phyloP scores from a whole-genome alignment of 1,284 basidiomycete species.

The Ceratorhiza oryzae-sativae region DNA sequence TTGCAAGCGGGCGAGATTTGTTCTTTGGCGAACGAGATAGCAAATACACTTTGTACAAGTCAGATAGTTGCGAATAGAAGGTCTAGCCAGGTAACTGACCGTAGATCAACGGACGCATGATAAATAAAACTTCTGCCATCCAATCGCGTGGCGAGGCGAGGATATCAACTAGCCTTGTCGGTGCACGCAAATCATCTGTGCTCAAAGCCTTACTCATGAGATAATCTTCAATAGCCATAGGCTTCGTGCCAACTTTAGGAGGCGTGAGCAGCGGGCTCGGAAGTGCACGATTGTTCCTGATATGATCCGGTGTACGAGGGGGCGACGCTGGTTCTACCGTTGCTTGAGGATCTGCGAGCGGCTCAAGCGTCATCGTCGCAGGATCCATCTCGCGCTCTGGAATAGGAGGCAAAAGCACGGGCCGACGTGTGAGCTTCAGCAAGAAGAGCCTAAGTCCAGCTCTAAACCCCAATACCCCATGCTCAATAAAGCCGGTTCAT shows the following conservation, averaged over 20 bases:
- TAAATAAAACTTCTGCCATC: constrained; percentile 70
- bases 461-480: constrained; percentile 54
- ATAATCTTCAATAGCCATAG: constrained; percentile 69
- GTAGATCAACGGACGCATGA: constrained; percentile 74
- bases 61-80: constrained; percentile 4
- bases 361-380: constrained; percentile 63
- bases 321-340: constrained; percentile 57
- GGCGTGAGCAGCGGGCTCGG: constrained; percentile 59
- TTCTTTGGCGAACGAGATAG: constrained; percentile 24
- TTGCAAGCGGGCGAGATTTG: constrained; percentile 55
- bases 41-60: constrained; percentile 49
- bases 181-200: constrained; percentile 65
- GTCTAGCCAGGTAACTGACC: constrained; percentile 55
- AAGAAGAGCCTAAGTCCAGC: constrained; percentile 73
- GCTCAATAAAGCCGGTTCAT: neutral
- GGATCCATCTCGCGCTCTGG: constrained; percentile 88
- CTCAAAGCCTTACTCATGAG: constrained; percentile 79
- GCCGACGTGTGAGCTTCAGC: constrained; percentile 73
- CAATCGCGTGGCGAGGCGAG: constrained; percentile 71
- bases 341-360: constrained; percentile 60
- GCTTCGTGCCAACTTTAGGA: constrained; percentile 50
- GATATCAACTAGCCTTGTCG: constrained; percentile 68
- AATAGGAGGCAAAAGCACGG: constrained; percentile 75
- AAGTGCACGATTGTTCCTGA: constrained; percentile 74
- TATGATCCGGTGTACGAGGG: constrained; percentile 72